A percentile compares a stretch with the other conserved stretches of the same genome.
Evolutionary conservation across 2,329 filamentous ascomycete genomes (phyloP).

Genomic region (Alternaria alternata): DNA sequence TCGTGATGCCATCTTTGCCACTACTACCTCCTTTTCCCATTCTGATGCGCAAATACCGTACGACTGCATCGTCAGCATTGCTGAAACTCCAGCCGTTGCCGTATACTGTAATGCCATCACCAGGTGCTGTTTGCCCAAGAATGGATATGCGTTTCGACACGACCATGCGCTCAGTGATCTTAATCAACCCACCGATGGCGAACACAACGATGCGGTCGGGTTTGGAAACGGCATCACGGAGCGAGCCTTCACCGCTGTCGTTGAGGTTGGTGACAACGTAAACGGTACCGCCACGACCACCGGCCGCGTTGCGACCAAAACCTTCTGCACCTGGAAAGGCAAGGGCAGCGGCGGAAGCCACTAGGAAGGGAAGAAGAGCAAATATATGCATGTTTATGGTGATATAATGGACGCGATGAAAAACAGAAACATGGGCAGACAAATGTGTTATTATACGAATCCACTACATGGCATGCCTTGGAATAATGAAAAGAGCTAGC

Average conservation of each 20-base stretch:
- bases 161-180: slow-evolving; percentile 57
- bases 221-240: slow-evolving; percentile 60
- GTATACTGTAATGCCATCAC: slow-evolving; percentile 61
- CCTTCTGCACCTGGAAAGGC: slow-evolving; percentile 63
- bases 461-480: background rate
- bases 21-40: slow-evolving; percentile 62
- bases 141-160: slow-evolving; percentile 60
- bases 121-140: slow-evolving; percentile 61
- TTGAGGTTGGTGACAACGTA: slow-evolving; percentile 61
- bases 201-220: slow-evolving; percentile 61
- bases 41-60: slow-evolving; percentile 64
- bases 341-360: slow-evolving; percentile 29
- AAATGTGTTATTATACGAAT: background rate
- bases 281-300: slow-evolving; percentile 57
- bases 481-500: background rate
- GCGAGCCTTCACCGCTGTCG: slow-evolving; percentile 59
- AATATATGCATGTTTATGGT: slow-evolving; percentile 23
- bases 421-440: background rate
- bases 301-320: slow-evolving; percentile 58
- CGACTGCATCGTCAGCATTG: slow-evolving; percentile 62
- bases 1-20: slow-evolving; percentile 63
- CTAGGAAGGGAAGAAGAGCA: slow-evolving; percentile 26
- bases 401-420: background rate
- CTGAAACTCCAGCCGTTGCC: slow-evolving; percentile 64
- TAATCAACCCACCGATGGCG: slow-evolving; percentile 60